Percentiles rank a stretch among this genome's conserved stretches.
Evolutionary conservation across 2,329 filamentous ascomycete genomes (phyloP).

Genomic region (Delphinella strobiligena): DNA sequence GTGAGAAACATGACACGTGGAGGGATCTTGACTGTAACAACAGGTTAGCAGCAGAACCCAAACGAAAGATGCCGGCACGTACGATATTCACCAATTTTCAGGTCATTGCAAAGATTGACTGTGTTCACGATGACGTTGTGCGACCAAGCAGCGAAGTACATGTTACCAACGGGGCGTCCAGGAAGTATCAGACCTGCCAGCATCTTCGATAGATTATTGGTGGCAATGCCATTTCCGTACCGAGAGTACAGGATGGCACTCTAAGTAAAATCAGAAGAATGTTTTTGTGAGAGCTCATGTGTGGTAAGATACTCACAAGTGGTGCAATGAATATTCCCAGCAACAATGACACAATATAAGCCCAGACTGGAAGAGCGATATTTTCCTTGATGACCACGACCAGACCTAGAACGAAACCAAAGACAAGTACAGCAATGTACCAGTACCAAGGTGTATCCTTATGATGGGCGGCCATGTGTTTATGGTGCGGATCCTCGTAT

Average conservation of each 20-base stretch:
- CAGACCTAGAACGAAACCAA: slow-evolving; percentile 19
- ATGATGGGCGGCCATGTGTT: slow-evolving; percentile 41
- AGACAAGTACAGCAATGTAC: slow-evolving; percentile 19
- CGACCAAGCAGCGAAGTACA: slow-evolving; percentile 49
- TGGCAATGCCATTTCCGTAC: slow-evolving; percentile 46
- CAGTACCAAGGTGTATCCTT: slow-evolving; percentile 34
- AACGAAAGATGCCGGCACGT: slow-evolving; percentile 13
- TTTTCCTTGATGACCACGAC: slow-evolving; percentile 19
- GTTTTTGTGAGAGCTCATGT: background rate
- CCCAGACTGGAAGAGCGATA: slow-evolving; percentile 22
- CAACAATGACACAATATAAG: slow-evolving; percentile 17
- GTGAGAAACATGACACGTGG: slow-evolving; percentile 62
- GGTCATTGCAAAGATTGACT: slow-evolving; percentile 39
- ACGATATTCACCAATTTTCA: slow-evolving; percentile 50
- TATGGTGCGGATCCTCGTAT: slow-evolving; percentile 41
- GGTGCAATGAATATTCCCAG: slow-evolving; percentile 32
- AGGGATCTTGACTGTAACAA: slow-evolving; percentile 49
- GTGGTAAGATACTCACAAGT: slow-evolving; percentile 19
- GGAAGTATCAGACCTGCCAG: slow-evolving; percentile 41
- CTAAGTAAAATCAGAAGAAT: background rate
- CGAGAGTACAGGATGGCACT: slow-evolving; percentile 41
- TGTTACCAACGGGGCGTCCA: slow-evolving; percentile 41
- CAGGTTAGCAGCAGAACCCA: background rate
- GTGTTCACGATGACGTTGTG: slow-evolving; percentile 43
- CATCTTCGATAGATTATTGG: slow-evolving; percentile 48